Percentiles rank a stretch among this genome's conserved stretches.
These are phyloP conservation scores for Epichloe bromicola DNA, from an alignment of 2,329 filamentous ascomycete species.

Conservation along the genomic window DNA sequence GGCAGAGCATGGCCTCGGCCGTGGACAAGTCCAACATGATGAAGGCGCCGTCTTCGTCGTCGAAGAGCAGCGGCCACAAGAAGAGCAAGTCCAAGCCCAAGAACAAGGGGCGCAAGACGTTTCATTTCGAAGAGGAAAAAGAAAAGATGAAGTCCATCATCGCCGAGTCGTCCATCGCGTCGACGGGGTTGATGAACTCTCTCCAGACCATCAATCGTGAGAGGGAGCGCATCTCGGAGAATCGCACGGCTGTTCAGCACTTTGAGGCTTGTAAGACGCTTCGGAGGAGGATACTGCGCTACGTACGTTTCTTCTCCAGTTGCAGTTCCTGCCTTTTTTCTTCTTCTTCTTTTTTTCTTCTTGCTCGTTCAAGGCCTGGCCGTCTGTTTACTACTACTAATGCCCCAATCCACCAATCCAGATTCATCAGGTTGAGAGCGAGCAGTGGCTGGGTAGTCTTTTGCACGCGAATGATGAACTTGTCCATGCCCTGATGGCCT, in stretches of 20 bases:
- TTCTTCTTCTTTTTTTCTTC: not conserved
- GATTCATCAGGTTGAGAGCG: constrained; percentile 83
- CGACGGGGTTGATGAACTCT: constrained; percentile 80
- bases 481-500: constrained; percentile 86
- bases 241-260: constrained; percentile 56
- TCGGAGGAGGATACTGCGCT: constrained; percentile 72
- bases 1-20: not conserved
- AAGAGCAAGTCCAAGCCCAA: constrained; percentile 36
- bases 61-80: constrained; percentile 15
- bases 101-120: constrained; percentile 46
- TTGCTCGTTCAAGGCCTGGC: not conserved
- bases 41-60: not conserved
- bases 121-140: constrained; percentile 80
- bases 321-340: not conserved
- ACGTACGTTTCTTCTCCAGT: constrained; percentile 31
- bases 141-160: constrained; percentile 78
- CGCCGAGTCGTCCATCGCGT: constrained; percentile 75
- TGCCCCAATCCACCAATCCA: constrained; percentile 21
- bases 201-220: constrained; percentile 88
- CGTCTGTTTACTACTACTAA: constrained; percentile 1
- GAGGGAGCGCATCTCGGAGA: constrained; percentile 74
- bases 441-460: constrained; percentile 82
- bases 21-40: constrained; percentile 21
- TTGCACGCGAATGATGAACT: constrained; percentile 93
- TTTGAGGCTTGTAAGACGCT: constrained; percentile 84